These are phyloP conservation scores for Cyberlindnera meyerae DNA, from an alignment of 805 yeast species.

Conservation along the genomic window DNA sequence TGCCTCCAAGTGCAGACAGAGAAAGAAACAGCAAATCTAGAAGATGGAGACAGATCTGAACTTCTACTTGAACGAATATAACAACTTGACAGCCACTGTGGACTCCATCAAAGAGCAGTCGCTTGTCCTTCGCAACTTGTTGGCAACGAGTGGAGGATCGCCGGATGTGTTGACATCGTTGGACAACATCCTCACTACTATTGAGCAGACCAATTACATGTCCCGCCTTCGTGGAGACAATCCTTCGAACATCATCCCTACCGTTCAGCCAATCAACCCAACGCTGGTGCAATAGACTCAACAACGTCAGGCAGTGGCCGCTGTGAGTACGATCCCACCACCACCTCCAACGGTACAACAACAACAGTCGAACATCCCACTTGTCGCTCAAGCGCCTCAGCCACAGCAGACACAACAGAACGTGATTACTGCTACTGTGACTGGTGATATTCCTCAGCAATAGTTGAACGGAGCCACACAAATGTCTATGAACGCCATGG, in stretches of 20 bases:
- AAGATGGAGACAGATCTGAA: conserved; percentile 78
- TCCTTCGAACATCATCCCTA: conserved; percentile 23
- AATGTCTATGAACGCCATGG: too few relatives aligned
- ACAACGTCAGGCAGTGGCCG: conserved; percentile 7
- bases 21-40: conserved; percentile 83
- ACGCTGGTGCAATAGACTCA: conserved; percentile 20
- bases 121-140: conserved; percentile 40
- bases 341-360: conserved; percentile 1
- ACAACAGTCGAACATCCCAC: not conserved
- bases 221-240: conserved; percentile 26
- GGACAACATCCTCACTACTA: conserved; percentile 16
- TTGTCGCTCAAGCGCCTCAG: not conserved
- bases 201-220: conserved; percentile 23
- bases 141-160: conserved; percentile 29
- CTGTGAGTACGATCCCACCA: conserved; percentile 2
- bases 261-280: conserved; percentile 28
- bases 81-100: conserved; percentile 55
- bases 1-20: conserved; percentile 90
- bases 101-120: conserved; percentile 56
- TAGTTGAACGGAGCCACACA: too few relatives aligned
- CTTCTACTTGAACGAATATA: conserved; percentile 65
- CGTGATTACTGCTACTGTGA: too few relatives aligned
- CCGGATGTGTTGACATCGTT: conserved; percentile 43
- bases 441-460: too few relatives aligned
- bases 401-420: not conserved